These are phyloP conservation scores for Dimocarpus longan DNA, from an alignment of 345 rosid species.

Conservation along the genomic window DNA sequence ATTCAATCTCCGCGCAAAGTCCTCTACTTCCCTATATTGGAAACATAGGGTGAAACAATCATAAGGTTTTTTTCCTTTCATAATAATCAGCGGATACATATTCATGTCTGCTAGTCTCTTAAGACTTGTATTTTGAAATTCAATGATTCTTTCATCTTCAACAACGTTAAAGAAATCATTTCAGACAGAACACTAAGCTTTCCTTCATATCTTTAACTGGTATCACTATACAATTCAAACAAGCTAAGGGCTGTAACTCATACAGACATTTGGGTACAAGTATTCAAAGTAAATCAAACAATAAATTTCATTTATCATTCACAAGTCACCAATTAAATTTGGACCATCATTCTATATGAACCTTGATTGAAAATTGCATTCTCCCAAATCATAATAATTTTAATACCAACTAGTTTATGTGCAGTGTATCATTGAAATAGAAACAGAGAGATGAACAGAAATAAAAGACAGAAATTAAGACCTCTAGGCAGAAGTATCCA, in stretches of 20 bases:
- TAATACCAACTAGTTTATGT: background rate
- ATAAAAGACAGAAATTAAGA: background rate
- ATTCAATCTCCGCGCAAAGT: slow-evolving; percentile 67
- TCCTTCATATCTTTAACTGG: background rate
- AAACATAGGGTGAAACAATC: too few relatives aligned
- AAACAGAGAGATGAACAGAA: background rate
- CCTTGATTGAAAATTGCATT: background rate
- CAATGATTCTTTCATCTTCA: background rate
- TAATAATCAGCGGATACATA: background rate
- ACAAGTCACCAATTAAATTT: background rate
- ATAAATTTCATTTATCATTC: background rate
- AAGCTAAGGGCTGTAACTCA: background rate
- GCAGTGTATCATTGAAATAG: background rate
- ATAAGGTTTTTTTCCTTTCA: background rate
- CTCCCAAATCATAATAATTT: background rate
- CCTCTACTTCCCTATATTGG: slow-evolving; percentile 61
- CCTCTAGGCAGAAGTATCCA: background rate
- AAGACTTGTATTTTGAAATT: background rate
- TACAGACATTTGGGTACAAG: background rate
- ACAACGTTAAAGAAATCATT: background rate
- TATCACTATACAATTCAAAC: background rate
- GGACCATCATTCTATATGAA: background rate
- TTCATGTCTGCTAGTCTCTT: background rate
- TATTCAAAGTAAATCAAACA: background rate
- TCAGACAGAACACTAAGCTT: background rate